phyloP scores from a whole-genome alignment of 805 yeast species.

The Lachancea thermotolerans region DNA sequence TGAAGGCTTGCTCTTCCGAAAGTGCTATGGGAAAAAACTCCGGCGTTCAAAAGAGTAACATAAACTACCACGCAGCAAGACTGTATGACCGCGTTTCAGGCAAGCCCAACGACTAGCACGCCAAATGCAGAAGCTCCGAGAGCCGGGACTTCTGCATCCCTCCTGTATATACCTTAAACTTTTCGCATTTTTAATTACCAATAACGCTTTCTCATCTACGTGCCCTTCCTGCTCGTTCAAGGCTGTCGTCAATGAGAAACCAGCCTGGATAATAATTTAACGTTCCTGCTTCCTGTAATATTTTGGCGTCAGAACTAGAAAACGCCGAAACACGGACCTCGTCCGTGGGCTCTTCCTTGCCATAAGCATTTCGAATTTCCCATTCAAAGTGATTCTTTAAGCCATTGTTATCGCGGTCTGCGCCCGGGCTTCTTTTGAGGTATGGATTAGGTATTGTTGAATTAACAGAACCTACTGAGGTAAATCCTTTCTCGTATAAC shows the following conservation, averaged over 20 bases:
- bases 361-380: conserved; percentile 23
- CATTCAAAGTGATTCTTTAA: conserved; percentile 16
- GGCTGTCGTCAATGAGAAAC: conserved; percentile 25
- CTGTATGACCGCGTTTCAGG: conserved; percentile 44
- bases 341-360: conserved; percentile 3
- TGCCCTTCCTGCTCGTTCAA: conserved; percentile 31
- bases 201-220: conserved; percentile 4
- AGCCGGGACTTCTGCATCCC: background rate
- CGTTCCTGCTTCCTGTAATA: conserved; percentile 5
- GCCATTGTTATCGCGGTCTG: background rate
- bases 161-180: conserved; percentile 1
- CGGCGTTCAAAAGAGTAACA: conserved; percentile 34
- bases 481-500: conserved; percentile 77
- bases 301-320: conserved; percentile 8
- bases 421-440: conserved; percentile 24
- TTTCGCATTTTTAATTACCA: background rate
- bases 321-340: conserved; percentile 10
- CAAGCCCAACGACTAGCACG: conserved; percentile 33
- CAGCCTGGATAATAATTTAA: conserved; percentile 28
- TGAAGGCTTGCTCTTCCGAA: conserved; percentile 64
- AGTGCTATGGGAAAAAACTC: conserved; percentile 22
- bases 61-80: conserved; percentile 49
- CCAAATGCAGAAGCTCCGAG: background rate
- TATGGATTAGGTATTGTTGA: conserved; percentile 70
- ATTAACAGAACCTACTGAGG: conserved; percentile 77